These are phyloP conservation scores for Pelargonium australe DNA, from an alignment of 441 rosid species.

Conservation along the genomic window DNA sequence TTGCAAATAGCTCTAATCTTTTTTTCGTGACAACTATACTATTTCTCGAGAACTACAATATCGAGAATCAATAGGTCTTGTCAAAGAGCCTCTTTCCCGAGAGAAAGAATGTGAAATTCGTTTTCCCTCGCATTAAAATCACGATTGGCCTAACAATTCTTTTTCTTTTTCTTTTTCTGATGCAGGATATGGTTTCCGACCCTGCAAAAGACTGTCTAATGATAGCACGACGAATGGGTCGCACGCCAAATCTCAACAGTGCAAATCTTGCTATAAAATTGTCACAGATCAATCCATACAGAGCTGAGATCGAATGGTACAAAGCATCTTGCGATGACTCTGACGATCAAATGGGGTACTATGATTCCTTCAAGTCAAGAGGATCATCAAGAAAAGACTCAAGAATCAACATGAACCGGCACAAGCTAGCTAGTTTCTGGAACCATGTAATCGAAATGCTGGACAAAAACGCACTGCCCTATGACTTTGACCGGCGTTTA, in stretches of 20 bases:
- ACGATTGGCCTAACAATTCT: too few relatives aligned
- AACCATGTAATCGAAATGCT: conserved; percentile 43
- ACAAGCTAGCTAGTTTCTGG: conserved; percentile 60
- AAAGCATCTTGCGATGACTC: conserved; percentile 46
- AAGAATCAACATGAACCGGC: conserved; percentile 45
- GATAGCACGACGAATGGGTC: conserved; percentile 33
- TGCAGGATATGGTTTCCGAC: conserved; percentile 30
- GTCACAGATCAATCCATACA: conserved; percentile 38
- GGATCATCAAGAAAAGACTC: conserved; percentile 39
- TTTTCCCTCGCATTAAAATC: too few relatives aligned
- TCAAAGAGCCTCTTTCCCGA: too few relatives aligned
- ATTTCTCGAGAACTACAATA: too few relatives aligned
- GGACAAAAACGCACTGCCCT: conserved; percentile 59
- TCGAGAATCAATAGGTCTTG: too few relatives aligned
- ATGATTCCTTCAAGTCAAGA: conserved; percentile 57
- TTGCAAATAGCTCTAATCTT: too few relatives aligned
- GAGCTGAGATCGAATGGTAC: conserved; percentile 69
- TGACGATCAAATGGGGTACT: conserved; percentile 55
- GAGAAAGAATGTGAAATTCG: too few relatives aligned
- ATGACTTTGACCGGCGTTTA: conserved; percentile 38
- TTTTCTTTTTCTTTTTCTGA: background rate
- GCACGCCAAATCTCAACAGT: conserved; percentile 42
- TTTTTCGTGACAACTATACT: too few relatives aligned
- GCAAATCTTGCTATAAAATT: conserved; percentile 52
- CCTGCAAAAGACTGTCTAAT: conserved; percentile 44